These are phyloP conservation scores for Pythium folliculosum DNA, from an alignment of 352 stramenopile species.

Conservation along the genomic window DNA sequence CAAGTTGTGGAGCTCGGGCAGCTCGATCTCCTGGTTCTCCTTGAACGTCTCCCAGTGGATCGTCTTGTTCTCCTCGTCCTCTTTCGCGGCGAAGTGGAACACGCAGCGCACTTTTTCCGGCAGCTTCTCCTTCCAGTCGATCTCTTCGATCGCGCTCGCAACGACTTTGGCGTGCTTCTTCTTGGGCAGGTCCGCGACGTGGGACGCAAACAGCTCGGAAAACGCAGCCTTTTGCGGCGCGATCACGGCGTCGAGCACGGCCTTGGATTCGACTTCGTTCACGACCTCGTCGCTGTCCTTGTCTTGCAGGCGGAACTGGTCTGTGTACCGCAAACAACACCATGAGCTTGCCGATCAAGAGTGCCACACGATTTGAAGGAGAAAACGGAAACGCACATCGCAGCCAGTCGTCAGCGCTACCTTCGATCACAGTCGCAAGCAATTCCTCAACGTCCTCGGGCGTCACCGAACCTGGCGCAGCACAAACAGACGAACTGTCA, in stretches of 20 bases:
- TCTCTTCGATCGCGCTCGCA: constrained; percentile 48
- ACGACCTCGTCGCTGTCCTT: constrained; percentile 53
- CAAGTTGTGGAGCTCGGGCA: constrained; percentile 62
- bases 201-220: constrained; percentile 58
- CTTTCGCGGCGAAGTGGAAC: constrained; percentile 68
- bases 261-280: constrained; percentile 55
- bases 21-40: constrained; percentile 57
- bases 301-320: constrained; percentile 65
- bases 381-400: constrained; percentile 14
- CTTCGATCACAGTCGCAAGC: constrained; percentile 31
- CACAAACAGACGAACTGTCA: neutral
- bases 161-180: constrained; percentile 68
- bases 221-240: constrained; percentile 56
- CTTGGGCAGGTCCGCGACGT: constrained; percentile 38
- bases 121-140: constrained; percentile 72
- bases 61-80: constrained; percentile 56
- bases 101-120: constrained; percentile 76
- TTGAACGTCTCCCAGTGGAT: constrained; percentile 64
- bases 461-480: constrained; percentile 39
- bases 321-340: constrained; percentile 25
- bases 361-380: neutral
- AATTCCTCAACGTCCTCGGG: constrained; percentile 45
- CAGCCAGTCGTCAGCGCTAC: constrained; percentile 12
- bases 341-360: neutral
- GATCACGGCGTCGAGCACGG: constrained; percentile 63